Evolutionary conservation across 2,329 filamentous ascomycete species (phyloP), one percentile per base, ranked within the genome.

Genomic region (Chrysoporthe austroafricana): DNA sequence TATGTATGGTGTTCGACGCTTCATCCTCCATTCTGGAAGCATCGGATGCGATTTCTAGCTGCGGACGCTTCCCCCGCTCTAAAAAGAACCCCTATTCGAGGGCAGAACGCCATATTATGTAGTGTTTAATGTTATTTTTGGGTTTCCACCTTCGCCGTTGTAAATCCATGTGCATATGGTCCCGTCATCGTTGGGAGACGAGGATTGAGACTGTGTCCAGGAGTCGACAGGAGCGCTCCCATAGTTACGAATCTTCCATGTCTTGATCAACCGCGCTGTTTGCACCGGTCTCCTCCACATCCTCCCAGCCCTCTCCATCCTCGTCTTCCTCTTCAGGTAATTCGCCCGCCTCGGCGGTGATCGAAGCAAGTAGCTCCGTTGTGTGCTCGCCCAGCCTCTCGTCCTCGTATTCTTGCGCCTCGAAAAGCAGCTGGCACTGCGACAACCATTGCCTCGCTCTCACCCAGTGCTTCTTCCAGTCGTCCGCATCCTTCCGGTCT

Each of bases 381-480:
- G 91, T 90, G 76, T 96, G 93, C 69, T 91, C 88, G 63, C 89
- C 88, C 36, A 96, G 81, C 71, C 91, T 84, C 69, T 93, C 91
- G 72, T 96, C 93, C 77, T 96, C 94, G 76, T 97, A 98, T 63
- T 95, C 89, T 73, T 96, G 86, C 73, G 86, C 76, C 50, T 87
- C 82, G 77, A 92, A 98, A n/a, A 97, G 85, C 75, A 89, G 89
- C 71, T 96, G 82, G 75, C 93, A 92, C 74, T 91, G 92, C 67
- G 88, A 89, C 59, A 98, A 83, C 93, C 94, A 97, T 74, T 91
- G 89, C 65, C 92, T 87, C 74, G 93, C 92, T 18, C 92, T 90
- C 66, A 87, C 87, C 84, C 93, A 89, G 5, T 88, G 85, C 0
- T 85, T 82, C 72, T 86, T 86, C 80, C 88, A 87, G 60, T 83